Base-by-base conservation (phyloP, 2,329 filamentous ascomycete genomes). In the Didymosphaeria variabile region DNA sequence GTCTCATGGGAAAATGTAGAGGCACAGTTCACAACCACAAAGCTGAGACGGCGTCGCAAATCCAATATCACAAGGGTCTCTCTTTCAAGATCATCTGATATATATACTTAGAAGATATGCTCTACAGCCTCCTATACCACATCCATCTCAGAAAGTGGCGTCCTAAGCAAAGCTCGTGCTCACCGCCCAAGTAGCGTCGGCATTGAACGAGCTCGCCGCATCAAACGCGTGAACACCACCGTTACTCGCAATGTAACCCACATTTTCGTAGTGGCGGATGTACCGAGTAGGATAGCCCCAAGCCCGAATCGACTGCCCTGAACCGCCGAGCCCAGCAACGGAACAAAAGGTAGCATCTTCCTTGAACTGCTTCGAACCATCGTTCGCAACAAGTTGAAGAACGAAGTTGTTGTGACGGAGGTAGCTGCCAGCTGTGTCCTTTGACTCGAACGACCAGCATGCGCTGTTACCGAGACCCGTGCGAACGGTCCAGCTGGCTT, bases 261-360 rank as follows among this genome's bases (percentile, higher is more conserved):
- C 64, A 47, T 84, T 81, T 5, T 71, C 67, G 62, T 81, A 88
- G 68, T 89, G 86, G 23, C 88, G 82, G 68, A 88, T 77, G 60
- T 80, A 88, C 47, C 87, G 81, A 0, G 86, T 88, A 0, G 88
- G 87, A 67, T 87, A 88, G 46, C 79, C 82, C 87, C 87, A 90
- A 1, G 86, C 79, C 5, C 85, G 80, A 34, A 90, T 79, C 0
- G 86, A 82, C 63, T 62, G 83, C 7, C 84, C 86, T 46, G 80
- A 70, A 5, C 85, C 84, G 64, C 74, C 85, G 23, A 90, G 75
- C 0, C 83, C 84, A 0, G 80, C 60, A 71, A 84, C 80, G 0
- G 86, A 79, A 69, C 88, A 90, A 75, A 90, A 90, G 0, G 88
- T 90, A 8, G 87, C 86, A 51, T 90, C 87, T 66, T 90, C 87